Conservation (phyloP, 1,284 basidiomycete genomes). For the Coriolopsis trogii region DNA sequence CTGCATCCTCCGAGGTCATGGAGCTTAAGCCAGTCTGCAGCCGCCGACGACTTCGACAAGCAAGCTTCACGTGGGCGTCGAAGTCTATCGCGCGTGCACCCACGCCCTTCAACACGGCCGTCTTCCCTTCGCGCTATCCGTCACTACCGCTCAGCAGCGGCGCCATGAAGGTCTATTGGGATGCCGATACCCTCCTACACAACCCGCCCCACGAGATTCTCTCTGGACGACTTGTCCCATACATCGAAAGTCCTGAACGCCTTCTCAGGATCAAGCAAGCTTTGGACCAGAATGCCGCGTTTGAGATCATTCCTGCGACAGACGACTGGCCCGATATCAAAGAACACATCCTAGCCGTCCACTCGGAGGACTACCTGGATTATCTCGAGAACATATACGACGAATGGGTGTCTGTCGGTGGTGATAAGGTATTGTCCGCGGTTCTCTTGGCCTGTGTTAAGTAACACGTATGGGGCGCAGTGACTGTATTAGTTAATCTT, state of each 20-base stretch:
- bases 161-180: slow-evolving; percentile 31
- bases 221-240: slow-evolving; percentile 33
- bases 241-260: slow-evolving; percentile 37
- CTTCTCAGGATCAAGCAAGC: slow-evolving; percentile 29
- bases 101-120: no score
- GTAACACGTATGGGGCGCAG: no score
- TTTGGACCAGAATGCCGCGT: slow-evolving; percentile 22
- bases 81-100: no score
- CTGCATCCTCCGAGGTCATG: no score
- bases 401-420: slow-evolving; percentile 36
- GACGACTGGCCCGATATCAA: slow-evolving; percentile 17
- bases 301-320: slow-evolving; percentile 24
- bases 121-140: neutral
- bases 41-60: no score
- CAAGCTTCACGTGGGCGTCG: no score
- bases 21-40: no score
- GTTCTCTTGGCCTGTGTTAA: no score
- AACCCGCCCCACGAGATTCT: slow-evolving; percentile 38
- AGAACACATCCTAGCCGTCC: slow-evolving; percentile 23
- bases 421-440: slow-evolving; percentile 30
- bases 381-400: slow-evolving; percentile 36
- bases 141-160: neutral
- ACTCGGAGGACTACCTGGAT: slow-evolving; percentile 32
- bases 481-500: no score
- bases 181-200: slow-evolving; percentile 30